Percentiles rank a stretch among this genome's conserved stretches.
phyloP scores from a whole-genome alignment of 2,329 filamentous ascomycete species.

The Neonectria punicea region DNA sequence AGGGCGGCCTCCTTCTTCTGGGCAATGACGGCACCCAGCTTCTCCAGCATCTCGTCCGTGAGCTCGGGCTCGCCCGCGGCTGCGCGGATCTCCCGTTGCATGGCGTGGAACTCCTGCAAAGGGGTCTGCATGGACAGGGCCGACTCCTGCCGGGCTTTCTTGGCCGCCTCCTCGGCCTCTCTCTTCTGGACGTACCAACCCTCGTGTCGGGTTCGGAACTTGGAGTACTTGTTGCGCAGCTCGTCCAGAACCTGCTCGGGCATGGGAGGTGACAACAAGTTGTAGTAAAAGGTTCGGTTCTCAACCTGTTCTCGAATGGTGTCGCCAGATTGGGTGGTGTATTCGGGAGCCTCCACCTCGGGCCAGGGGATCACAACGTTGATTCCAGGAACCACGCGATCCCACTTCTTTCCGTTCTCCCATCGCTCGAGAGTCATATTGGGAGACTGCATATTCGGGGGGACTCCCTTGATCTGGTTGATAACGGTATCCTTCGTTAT shows the following conservation, averaged over 20 bases:
- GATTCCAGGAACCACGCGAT: conserved; percentile 74
- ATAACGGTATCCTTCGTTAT: conserved; percentile 79
- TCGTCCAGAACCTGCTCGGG: conserved; percentile 84
- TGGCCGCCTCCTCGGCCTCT: conserved; percentile 65
- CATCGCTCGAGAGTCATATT: conserved; percentile 56
- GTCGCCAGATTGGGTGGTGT: conserved; percentile 70
- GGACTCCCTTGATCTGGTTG: conserved; percentile 70
- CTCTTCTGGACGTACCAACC: conserved; percentile 75
- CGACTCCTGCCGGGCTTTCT: conserved; percentile 49
- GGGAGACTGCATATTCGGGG: conserved; percentile 57
- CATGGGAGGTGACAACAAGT: conserved; percentile 80
- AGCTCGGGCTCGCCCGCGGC: conserved; percentile 66
- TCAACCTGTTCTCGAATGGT: conserved; percentile 82
- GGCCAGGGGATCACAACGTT: conserved; percentile 84
- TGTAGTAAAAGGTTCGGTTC: conserved; percentile 79
- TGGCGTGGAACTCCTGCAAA: conserved; percentile 68
- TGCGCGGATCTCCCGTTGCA: conserved; percentile 62
- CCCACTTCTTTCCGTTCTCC: conserved; percentile 56
- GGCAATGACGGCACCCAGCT: conserved; percentile 70
- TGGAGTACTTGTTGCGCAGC: conserved; percentile 83
- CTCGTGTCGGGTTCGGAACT: conserved; percentile 84
- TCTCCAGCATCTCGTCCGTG: conserved; percentile 68
- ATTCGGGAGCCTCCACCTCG: conserved; percentile 58
- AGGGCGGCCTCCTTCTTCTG: conserved; percentile 59
- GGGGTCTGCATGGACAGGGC: conserved; percentile 62